phyloP scores from a whole-genome alignment of 352 stramenopile species.

The Phytophthora cryptogea region DNA sequence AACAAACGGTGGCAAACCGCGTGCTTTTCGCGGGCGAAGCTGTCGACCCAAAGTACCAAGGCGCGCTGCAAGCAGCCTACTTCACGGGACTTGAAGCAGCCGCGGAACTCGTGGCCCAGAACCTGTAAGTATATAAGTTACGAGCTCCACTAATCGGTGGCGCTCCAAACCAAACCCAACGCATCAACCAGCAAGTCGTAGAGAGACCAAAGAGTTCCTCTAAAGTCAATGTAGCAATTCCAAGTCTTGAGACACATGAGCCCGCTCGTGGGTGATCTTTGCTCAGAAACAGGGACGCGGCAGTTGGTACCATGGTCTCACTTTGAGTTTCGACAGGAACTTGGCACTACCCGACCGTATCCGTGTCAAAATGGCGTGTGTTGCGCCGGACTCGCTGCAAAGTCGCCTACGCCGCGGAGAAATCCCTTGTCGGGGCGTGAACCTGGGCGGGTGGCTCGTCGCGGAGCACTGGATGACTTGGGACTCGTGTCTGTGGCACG shows the following conservation, averaged over 20 bases:
- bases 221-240: conserved; percentile 1
- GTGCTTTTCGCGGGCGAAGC: conserved; percentile 76
- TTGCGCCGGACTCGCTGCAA: conserved; percentile 50
- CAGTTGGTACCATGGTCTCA: conserved; percentile 24
- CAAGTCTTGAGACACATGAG: conserved; percentile 19
- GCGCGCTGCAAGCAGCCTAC: conserved; percentile 70
- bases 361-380: conserved; percentile 20
- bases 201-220: background rate
- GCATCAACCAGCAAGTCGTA: background rate
- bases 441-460: conserved; percentile 81
- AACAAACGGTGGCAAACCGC: conserved; percentile 45
- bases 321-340: conserved; percentile 16
- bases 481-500: conserved; percentile 62
- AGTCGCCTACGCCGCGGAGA: conserved; percentile 59
- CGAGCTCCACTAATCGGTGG: background rate
- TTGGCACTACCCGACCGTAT: background rate
- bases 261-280: conserved; percentile 1
- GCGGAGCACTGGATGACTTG: conserved; percentile 83
- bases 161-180: background rate
- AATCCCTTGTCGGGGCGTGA: conserved; percentile 61
- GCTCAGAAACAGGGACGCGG: conserved; percentile 18
- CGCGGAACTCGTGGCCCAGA: conserved; percentile 23
- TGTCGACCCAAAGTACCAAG: conserved; percentile 73
- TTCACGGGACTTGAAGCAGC: conserved; percentile 48
- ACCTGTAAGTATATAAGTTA: conserved; percentile 17